phyloP scores from a whole-genome alignment of 805 yeast genomes.

The Starmerella powellii region DNA sequence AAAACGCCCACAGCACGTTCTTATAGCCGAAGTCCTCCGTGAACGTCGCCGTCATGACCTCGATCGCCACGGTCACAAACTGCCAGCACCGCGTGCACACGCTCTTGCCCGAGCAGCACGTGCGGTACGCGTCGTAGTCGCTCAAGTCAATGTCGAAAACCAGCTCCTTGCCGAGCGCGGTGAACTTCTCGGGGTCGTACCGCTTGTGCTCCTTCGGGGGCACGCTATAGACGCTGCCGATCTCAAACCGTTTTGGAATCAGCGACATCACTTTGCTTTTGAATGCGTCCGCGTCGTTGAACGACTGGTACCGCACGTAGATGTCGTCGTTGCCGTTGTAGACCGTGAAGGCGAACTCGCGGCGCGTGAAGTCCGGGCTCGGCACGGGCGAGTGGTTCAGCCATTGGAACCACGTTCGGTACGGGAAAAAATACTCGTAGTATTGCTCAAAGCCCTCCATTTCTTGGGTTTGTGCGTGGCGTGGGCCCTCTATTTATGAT shows the following conservation, averaged over 20 bases:
- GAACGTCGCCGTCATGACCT: constrained; percentile 58
- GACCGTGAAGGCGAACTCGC: constrained; percentile 89
- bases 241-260: constrained; percentile 82
- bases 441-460: constrained; percentile 18
- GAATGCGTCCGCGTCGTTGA: constrained; percentile 52
- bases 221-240: constrained; percentile 81
- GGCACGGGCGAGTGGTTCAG: constrained; percentile 73
- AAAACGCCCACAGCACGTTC: constrained; percentile 84
- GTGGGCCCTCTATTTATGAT: too few relatives aligned
- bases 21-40: constrained; percentile 81
- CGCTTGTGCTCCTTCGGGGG: constrained; percentile 79
- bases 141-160: constrained; percentile 97
- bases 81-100: constrained; percentile 90
- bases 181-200: constrained; percentile 62
- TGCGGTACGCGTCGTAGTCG: constrained; percentile 86
- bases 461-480: too few relatives aligned
- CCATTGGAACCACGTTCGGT: constrained; percentile 74
- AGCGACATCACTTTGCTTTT: constrained; percentile 60
- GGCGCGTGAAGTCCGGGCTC: constrained; percentile 61
- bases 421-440: constrained; percentile 47
- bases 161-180: constrained; percentile 72
- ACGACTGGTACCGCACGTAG: constrained; percentile 82
- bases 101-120: constrained; percentile 77
- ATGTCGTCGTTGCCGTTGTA: constrained; percentile 45
- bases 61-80: constrained; percentile 73